These are phyloP conservation scores for Parachlorella kessleri DNA, from an alignment of 139 green algal species.

Conservation along the genomic window DNA sequence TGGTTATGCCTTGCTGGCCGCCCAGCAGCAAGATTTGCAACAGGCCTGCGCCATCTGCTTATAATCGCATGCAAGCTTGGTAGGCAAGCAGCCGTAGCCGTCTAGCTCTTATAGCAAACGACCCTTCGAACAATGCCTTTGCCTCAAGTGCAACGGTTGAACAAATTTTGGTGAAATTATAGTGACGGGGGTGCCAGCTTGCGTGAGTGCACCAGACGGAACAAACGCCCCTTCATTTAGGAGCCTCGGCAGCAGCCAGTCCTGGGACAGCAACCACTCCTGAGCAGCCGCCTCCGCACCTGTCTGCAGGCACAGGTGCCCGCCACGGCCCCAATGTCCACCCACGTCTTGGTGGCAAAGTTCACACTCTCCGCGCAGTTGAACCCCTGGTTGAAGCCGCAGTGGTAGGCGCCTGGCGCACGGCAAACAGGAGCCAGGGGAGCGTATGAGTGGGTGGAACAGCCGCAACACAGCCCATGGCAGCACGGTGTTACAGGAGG, in stretches of 20 bases:
- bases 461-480: background rate
- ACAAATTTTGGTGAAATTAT: too few species aligned
- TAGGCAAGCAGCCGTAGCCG: background rate
- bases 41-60: background rate
- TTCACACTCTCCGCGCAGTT: conserved; percentile 79
- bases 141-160: too few species aligned
- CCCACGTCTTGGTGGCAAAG: conserved; percentile 71
- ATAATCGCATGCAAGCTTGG: background rate
- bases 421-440: too few species aligned
- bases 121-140: background rate
- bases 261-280: too few species aligned
- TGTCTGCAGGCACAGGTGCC: conserved; percentile 51
- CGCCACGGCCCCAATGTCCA: conserved; percentile 52
- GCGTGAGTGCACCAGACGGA: too few species aligned
- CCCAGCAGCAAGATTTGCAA: too few species aligned
- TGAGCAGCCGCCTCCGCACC: background rate
- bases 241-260: too few species aligned
- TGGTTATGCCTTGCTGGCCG: too few species aligned
- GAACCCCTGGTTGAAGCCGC: conserved; percentile 78
- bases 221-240: too few species aligned
- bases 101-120: background rate
- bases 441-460: conserved; percentile 50
- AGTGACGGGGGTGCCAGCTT: too few species aligned
- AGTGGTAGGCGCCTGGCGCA: conserved; percentile 29
- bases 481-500: background rate